phyloP scores from a whole-genome alignment of 176 grass and related monocot genomes.

The Rhynchospora breviuscula region DNA sequence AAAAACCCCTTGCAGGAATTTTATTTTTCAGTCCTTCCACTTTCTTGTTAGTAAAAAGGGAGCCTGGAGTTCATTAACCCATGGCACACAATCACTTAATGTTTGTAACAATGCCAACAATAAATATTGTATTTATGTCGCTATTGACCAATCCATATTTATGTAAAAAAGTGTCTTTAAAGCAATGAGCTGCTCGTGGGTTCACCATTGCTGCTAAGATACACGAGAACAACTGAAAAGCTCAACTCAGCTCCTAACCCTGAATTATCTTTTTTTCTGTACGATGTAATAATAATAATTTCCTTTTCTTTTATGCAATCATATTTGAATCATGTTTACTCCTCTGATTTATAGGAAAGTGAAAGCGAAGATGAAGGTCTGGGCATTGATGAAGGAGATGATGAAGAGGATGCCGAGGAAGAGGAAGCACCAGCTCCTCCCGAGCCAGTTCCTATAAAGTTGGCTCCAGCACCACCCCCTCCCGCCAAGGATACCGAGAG shows the following conservation, averaged over 20 bases:
- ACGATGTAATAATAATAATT: not conserved
- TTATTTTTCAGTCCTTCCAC: not conserved
- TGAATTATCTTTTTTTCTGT: not conserved
- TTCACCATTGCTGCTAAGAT: not conserved
- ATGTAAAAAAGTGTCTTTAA: not conserved
- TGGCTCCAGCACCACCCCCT: constrained; percentile 27
- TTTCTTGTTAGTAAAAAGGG: not conserved
- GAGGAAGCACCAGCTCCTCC: constrained; percentile 39
- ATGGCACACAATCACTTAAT: not conserved
- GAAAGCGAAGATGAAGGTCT: constrained; percentile 88
- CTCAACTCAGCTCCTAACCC: not conserved
- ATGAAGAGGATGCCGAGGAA: constrained; percentile 59
- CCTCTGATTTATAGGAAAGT: constrained; percentile 48
- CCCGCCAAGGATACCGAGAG: constrained; percentile 83
- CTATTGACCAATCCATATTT: not conserved
- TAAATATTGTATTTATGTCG: not conserved
- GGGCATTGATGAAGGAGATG: constrained; percentile 69
- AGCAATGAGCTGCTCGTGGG: not conserved
- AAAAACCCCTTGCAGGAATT: not conserved
- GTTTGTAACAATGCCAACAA: not conserved
- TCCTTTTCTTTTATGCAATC: not conserved
- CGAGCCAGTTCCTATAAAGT: constrained; percentile 36
- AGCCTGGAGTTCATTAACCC: not conserved
- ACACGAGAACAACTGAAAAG: not conserved
- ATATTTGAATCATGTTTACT: not conserved